Conservation (phyloP, 2,329 filamentous ascomycete genomes). For the Fusarium sp. region DNA sequence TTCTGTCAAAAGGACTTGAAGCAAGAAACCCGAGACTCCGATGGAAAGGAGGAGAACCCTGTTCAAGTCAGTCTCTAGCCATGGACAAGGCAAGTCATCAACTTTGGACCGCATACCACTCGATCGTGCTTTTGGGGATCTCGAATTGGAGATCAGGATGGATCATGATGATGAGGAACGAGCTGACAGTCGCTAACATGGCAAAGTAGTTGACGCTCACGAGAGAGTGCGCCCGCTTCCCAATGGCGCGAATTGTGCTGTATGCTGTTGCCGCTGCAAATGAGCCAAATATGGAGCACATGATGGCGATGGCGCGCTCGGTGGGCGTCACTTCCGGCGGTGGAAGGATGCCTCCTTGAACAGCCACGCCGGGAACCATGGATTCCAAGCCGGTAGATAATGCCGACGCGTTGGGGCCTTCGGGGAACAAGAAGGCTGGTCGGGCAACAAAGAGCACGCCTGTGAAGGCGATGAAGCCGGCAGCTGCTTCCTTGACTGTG, state of each 20-base stretch:
- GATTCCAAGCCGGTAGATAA: neutral
- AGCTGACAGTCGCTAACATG: constrained; percentile 73
- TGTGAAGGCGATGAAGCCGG: constrained; percentile 75
- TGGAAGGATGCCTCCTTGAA: constrained; percentile 42
- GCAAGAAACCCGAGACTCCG: constrained; percentile 78
- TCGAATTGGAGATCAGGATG: constrained; percentile 57
- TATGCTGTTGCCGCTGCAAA: constrained; percentile 77
- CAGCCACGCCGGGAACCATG: constrained; percentile 11
- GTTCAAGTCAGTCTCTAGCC: constrained; percentile 46
- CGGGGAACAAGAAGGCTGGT: constrained; percentile 69
- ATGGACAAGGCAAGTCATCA: neutral
- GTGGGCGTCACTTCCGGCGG: constrained; percentile 60
- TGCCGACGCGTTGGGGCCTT: constrained; percentile 5
- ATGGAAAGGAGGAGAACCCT: constrained; percentile 71
- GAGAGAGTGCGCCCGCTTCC: constrained; percentile 79
- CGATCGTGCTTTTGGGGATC: constrained; percentile 42
- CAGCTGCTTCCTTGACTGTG: constrained; percentile 76
- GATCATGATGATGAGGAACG: constrained; percentile 67
- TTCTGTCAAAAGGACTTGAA: constrained; percentile 82
- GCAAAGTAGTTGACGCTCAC: constrained; percentile 85
- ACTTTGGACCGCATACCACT: constrained; percentile 40
- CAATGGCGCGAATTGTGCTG: constrained; percentile 80
- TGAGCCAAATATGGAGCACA: constrained; percentile 76
- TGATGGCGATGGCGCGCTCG: constrained; percentile 74
- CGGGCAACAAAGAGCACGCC: constrained; percentile 83